phyloP scores from a whole-genome alignment of 179 eudicot genomes.

The Amaranthus tricolor region DNA sequence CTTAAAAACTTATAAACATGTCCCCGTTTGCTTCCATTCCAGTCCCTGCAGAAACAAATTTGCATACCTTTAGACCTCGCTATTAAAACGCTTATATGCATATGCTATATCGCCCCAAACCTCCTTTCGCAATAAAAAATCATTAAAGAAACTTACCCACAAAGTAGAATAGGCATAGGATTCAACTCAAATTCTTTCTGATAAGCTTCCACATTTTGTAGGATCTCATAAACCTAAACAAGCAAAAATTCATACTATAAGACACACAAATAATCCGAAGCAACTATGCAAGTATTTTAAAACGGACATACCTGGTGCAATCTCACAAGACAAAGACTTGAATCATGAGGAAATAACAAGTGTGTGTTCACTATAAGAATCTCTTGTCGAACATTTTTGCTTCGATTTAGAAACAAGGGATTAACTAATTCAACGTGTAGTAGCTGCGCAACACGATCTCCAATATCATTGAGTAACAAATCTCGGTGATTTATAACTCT shows the following conservation, averaged over 20 bases:
- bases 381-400: conserved; percentile 68
- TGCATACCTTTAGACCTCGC: background rate
- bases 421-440: conserved; percentile 73
- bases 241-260: background rate
- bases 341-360: conserved; percentile 92
- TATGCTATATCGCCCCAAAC: too few relatives aligned
- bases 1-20: conserved; percentile 92
- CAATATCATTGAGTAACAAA: conserved; percentile 74
- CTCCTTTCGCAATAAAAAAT: too few relatives aligned
- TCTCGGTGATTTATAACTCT: conserved; percentile 70
- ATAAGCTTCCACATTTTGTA: conserved; percentile 85
- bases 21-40: conserved; percentile 99
- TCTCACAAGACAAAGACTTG: conserved; percentile 83
- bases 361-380: conserved; percentile 92
- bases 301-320: conserved; percentile 68
- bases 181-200: conserved; percentile 82
- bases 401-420: conserved; percentile 57
- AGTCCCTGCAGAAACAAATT: conserved; percentile 49
- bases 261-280: conserved; percentile 1
- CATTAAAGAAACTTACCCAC: conserved; percentile 58
- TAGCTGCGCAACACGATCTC: conserved; percentile 98
- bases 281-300: conserved; percentile 8
- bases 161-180: conserved; percentile 80
- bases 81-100: conserved; percentile 1
- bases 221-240: conserved; percentile 84